Evolutionary conservation across 1,284 basidiomycete species (phyloP).

Genomic region (Gymnopus androsaceus): DNA sequence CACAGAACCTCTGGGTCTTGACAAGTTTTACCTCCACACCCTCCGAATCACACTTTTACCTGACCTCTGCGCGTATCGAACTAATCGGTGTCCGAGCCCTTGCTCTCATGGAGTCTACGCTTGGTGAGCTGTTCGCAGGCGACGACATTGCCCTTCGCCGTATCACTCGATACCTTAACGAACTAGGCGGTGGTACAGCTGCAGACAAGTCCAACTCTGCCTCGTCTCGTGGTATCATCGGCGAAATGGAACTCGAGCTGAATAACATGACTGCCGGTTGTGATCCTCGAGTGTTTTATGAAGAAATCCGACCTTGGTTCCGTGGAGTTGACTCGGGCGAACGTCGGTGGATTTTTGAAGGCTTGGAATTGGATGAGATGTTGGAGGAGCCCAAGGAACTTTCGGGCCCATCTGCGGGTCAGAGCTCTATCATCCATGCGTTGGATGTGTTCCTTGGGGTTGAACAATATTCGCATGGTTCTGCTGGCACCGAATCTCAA

Average conservation of each 20-base stretch:
- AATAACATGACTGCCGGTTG: constrained; percentile 72
- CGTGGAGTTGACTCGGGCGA: constrained; percentile 69
- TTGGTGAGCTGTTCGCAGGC: constrained; percentile 92
- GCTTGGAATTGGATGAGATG: constrained; percentile 59
- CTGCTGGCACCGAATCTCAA: constrained; percentile 2
- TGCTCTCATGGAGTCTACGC: constrained; percentile 81
- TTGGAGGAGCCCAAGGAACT: constrained; percentile 60
- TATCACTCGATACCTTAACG: constrained; percentile 72
- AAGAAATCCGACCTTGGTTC: constrained; percentile 91
- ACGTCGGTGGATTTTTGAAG: constrained; percentile 82
- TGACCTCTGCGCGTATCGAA: constrained; percentile 89
- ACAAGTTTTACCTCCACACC: constrained; percentile 79
- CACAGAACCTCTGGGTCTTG: constrained; percentile 62
- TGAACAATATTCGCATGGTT: constrained; percentile 55
- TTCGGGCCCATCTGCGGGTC: constrained; percentile 89
- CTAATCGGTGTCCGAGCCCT: constrained; percentile 86
- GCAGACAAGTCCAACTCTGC: constrained; percentile 27
- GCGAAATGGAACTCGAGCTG: constrained; percentile 62
- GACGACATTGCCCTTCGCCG: constrained; percentile 77
- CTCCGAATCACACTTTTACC: constrained; percentile 91
- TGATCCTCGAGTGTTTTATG: constrained; percentile 82
- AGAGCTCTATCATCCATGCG: constrained; percentile 87
- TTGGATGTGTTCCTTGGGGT: constrained; percentile 90
- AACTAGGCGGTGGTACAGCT: constrained; percentile 45
- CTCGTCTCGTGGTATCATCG: constrained; percentile 49